phyloP scores from a whole-genome alignment of 2,329 filamentous ascomycete species.

The Cytospora piceae region DNA sequence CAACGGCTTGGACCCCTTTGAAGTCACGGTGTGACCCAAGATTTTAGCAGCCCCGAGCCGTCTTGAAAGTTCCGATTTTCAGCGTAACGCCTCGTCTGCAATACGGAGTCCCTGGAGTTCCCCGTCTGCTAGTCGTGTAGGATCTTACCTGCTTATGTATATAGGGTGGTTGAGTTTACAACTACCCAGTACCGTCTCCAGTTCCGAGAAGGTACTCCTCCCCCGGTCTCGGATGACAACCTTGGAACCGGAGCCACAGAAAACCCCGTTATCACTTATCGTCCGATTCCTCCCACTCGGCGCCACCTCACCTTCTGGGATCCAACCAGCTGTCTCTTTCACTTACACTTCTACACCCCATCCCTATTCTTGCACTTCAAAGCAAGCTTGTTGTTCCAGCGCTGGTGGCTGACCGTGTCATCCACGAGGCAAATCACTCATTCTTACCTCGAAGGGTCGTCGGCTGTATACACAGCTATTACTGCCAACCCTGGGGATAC shows the following conservation, averaged over 20 bases:
- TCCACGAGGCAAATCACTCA: slow-evolving; percentile 3
- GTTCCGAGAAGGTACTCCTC: background rate
- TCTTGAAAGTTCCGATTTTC: background rate
- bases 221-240: slow-evolving; percentile 14
- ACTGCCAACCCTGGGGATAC: slow-evolving; percentile 4
- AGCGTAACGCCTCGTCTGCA: background rate
- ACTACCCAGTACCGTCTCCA: too few species aligned
- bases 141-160: background rate
- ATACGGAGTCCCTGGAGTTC: background rate
- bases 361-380: background rate
- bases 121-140: background rate
- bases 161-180: too few species aligned
- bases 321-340: slow-evolving; percentile 22
- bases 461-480: slow-evolving; percentile 6
- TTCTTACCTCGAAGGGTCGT: slow-evolving; percentile 16
- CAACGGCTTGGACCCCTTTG: background rate
- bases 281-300: slow-evolving; percentile 15
- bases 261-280: slow-evolving; percentile 25
- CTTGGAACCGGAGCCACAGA: slow-evolving; percentile 15
- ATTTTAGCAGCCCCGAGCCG: background rate
- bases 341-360: slow-evolving; percentile 7
- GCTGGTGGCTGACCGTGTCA: slow-evolving; percentile 22
- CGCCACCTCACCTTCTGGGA: slow-evolving; percentile 14
- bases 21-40: background rate
- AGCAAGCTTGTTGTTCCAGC: slow-evolving; percentile 1